These are phyloP conservation scores for Sparassis latifolia DNA, from an alignment of 1,284 basidiomycete genomes.

Conservation along the genomic window DNA sequence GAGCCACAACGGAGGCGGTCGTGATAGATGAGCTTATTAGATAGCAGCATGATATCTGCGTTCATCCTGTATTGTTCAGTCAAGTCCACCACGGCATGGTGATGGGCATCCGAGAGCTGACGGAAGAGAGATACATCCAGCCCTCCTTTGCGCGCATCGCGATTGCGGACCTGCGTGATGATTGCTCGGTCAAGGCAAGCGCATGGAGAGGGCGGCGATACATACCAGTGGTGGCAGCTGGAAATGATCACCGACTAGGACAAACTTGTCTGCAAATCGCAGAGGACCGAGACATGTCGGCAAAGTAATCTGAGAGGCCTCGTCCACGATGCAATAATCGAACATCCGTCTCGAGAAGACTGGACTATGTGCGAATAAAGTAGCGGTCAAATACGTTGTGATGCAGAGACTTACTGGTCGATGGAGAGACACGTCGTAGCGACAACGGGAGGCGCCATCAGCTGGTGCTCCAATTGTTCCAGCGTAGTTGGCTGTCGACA, in stretches of 20 bases:
- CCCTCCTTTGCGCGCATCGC: conserved; percentile 75
- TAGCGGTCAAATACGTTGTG: not conserved
- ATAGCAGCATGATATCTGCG: conserved; percentile 90
- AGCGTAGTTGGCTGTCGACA: conserved; percentile 52
- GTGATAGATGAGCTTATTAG: conserved; percentile 86
- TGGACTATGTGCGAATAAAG: conserved; percentile 42
- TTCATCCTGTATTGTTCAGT: conserved; percentile 96
- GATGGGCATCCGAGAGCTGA: conserved; percentile 80
- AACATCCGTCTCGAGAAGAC: conserved; percentile 82
- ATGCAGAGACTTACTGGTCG: conserved; percentile 67
- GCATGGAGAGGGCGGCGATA: not conserved
- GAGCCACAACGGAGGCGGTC: conserved; percentile 78
- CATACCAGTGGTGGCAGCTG: conserved; percentile 89
- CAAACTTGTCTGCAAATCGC: conserved; percentile 84
- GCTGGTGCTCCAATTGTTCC: conserved; percentile 71
- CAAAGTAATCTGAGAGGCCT: conserved; percentile 95
- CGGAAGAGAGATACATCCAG: conserved; percentile 90
- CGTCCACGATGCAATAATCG: conserved; percentile 97
- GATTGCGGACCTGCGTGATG: conserved; percentile 65
- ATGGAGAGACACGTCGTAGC: conserved; percentile 93
- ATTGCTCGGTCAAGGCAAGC: not conserved
- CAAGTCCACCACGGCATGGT: conserved; percentile 77
- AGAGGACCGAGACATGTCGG: conserved; percentile 94
- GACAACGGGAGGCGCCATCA: conserved; percentile 87
- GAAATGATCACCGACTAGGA: conserved; percentile 95